These are phyloP conservation scores for Leccinum disarticulatum DNA, from an alignment of 768 basidiomycete genomes.

Conservation along the genomic window DNA sequence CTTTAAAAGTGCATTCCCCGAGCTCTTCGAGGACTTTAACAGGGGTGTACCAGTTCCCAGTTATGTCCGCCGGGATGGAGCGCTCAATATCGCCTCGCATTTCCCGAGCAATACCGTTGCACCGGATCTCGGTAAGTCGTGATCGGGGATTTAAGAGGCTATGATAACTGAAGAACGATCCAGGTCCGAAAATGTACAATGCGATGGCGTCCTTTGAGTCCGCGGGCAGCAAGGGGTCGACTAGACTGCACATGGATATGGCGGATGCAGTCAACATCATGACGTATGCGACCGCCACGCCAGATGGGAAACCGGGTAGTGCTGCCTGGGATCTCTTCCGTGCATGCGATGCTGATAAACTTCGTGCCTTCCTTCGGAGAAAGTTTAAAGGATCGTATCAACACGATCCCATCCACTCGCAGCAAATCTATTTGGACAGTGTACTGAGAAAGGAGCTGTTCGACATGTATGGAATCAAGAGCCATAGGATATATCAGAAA, in stretches of 20 bases:
- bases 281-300: constrained; percentile 61
- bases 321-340: constrained; percentile 93
- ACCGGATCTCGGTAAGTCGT: constrained; percentile 70
- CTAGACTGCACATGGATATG: constrained; percentile 92
- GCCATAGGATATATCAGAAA: constrained; percentile 83
- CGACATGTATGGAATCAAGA: constrained; percentile 66
- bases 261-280: constrained; percentile 92
- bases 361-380: constrained; percentile 71
- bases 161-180: constrained; percentile 14
- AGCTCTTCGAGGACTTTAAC: constrained; percentile 83
- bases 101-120: constrained; percentile 77
- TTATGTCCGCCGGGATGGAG: constrained; percentile 89
- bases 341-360: constrained; percentile 74
- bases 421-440: constrained; percentile 82
- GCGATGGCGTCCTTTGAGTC: constrained; percentile 72
- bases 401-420: constrained; percentile 89
- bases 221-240: constrained; percentile 76
- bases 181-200: constrained; percentile 95
- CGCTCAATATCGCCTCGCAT: constrained; percentile 85
- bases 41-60: constrained; percentile 82
- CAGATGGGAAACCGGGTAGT: constrained; percentile 65
- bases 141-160: neutral
- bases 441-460: constrained; percentile 64
- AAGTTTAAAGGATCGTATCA: constrained; percentile 55
- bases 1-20: constrained; percentile 86